Evolutionary conservation across 805 yeast species (phyloP).

Genomic region (Priceomyces fermenticarens): DNA sequence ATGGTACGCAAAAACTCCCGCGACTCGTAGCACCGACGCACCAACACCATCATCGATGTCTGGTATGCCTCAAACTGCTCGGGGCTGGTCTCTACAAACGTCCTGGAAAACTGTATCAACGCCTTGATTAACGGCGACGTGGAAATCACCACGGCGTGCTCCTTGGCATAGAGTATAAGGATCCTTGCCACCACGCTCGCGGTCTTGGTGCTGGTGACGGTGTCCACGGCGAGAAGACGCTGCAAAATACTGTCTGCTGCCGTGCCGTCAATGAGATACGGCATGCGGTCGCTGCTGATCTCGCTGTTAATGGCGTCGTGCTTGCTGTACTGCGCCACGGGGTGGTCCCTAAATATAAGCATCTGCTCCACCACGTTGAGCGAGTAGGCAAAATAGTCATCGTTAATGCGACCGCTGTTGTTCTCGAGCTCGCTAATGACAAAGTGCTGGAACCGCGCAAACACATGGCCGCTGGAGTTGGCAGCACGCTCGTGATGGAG

Average conservation of each 20-base stretch:
- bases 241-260: constrained; percentile 38
- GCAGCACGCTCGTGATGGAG: constrained; percentile 12
- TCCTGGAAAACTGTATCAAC: constrained; percentile 43
- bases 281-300: constrained; percentile 3
- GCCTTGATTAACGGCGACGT: constrained; percentile 45
- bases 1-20: constrained; percentile 44
- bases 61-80: constrained; percentile 12
- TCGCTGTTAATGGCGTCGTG: constrained; percentile 10
- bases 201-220: constrained; percentile 40
- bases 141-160: constrained; percentile 43
- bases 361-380: constrained; percentile 55
- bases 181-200: constrained; percentile 56
- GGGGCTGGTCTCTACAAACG: constrained; percentile 18
- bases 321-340: constrained; percentile 35
- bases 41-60: constrained; percentile 37
- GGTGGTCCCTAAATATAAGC: constrained; percentile 50
- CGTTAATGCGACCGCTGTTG: constrained; percentile 17
- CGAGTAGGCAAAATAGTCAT: constrained; percentile 59
- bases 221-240: constrained; percentile 37
- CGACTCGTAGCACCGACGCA: constrained; percentile 72
- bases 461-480: constrained; percentile 7
- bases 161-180: constrained; percentile 50
- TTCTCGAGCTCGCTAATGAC: constrained; percentile 24
- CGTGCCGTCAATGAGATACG: constrained; percentile 15
- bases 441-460: constrained; percentile 33